Percentiles rank a stretch among this genome's conserved stretches.
Conservation (phyloP, 371 early-diverging fungal genomes). For the Cokeromyces recurvatus region DNA sequence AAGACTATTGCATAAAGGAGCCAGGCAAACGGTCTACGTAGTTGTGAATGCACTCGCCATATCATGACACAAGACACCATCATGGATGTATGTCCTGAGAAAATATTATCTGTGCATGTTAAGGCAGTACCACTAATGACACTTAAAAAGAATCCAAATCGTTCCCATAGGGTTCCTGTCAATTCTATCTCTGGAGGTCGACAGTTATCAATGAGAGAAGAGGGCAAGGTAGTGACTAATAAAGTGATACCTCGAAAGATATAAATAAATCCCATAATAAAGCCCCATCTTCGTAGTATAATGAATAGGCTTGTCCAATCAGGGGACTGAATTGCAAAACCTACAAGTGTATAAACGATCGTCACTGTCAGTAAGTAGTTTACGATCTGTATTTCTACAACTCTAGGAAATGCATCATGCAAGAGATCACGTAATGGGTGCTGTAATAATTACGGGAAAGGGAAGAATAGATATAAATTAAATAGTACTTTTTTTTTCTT, state of each 20-base stretch:
- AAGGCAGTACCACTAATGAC: conserved; percentile 29
- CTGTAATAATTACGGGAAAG: too few relatives aligned
- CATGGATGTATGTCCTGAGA: conserved; percentile 69
- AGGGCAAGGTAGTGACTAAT: conserved; percentile 67
- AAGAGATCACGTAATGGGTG: conserved; percentile 30
- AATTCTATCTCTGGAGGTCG: conserved; percentile 29
- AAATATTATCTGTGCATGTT: conserved; percentile 73
- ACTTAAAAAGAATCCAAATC: conserved; percentile 24
- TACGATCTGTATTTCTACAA: conserved; percentile 32
- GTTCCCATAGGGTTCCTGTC: conserved; percentile 18
- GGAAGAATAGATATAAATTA: not conserved
- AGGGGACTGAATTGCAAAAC: conserved; percentile 42
- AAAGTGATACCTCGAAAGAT: conserved; percentile 58
- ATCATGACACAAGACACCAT: conserved; percentile 56
- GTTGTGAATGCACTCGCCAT: conserved; percentile 59
- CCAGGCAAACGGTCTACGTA: conserved; percentile 41
- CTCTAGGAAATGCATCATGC: conserved; percentile 32
- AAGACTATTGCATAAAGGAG: conserved; percentile 47
- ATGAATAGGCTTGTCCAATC: conserved; percentile 49
- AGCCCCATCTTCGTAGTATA: conserved; percentile 53
- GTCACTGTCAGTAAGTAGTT: conserved; percentile 44
- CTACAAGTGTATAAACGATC: conserved; percentile 40
- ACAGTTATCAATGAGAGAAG: conserved; percentile 46
- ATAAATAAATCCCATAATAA: conserved; percentile 57
- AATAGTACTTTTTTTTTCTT: not conserved